Evolutionary conservation across 1,284 basidiomycete species (phyloP).

Genomic region (Cutaneotrichosporon spelunceum): DNA sequence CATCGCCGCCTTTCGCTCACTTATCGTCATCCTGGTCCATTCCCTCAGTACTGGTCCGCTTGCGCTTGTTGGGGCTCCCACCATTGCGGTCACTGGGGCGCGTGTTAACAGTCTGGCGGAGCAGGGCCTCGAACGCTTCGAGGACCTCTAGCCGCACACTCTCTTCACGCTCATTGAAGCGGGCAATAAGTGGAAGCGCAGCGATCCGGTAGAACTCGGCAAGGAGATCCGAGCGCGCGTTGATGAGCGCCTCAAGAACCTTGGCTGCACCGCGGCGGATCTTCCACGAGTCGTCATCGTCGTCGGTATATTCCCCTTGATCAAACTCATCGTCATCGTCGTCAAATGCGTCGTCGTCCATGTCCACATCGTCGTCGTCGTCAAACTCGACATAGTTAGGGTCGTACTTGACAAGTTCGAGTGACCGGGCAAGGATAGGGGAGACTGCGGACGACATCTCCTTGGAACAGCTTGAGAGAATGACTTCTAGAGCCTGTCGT

Average conservation of each 20-base stretch:
- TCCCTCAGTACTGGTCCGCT: constrained; percentile 65
- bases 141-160: constrained; percentile 93
- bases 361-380: constrained; percentile 64
- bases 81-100: constrained; percentile 35
- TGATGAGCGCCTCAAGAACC: constrained; percentile 76
- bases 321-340: constrained; percentile 59
- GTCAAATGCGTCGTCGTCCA: constrained; percentile 45
- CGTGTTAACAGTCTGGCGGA: constrained; percentile 65
- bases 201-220: constrained; percentile 74
- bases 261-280: constrained; percentile 91
- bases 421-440: constrained; percentile 66
- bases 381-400: constrained; percentile 81
- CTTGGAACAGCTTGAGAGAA: constrained; percentile 75
- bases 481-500: constrained; percentile 70
- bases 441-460: constrained; percentile 73
- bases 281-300: constrained; percentile 99
- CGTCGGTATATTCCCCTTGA: constrained; percentile 86
- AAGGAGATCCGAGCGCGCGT: constrained; percentile 82
- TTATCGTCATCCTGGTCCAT: constrained; percentile 63
- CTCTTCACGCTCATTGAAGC: constrained; percentile 92
- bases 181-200: constrained; percentile 79
- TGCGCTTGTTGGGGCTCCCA: constrained; percentile 52
- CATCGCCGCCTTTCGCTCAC: constrained; percentile 50
- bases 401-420: constrained; percentile 84
- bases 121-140: constrained; percentile 73